Base-by-base conservation (phyloP, 495 filamentous ascomycete genomes). In the Xylaria nigripes region DNA sequence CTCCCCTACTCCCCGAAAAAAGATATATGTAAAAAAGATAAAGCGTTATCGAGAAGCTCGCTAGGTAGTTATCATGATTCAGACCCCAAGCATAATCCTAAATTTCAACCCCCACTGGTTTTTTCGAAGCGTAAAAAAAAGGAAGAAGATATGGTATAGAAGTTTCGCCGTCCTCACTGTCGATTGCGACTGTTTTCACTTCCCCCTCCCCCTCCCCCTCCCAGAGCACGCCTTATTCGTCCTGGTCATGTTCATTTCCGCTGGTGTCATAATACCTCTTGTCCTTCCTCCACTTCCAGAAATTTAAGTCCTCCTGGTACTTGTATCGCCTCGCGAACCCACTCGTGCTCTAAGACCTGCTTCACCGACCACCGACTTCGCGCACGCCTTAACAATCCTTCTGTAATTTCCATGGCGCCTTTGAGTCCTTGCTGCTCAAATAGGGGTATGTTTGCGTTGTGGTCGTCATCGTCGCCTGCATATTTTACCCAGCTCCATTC, bases 401-500 rank as follows among this genome's bases (percentile, higher is more conserved):
- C 90, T 3, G 95, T 90, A 23, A 86, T 84, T 45, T 81, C 76
- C 65, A 85, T 85, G 1, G 87, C 92, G 2, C 88, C 89, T 30
- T 80, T 78, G 24, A 92, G 74, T 18, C 77, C 84, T 34, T 67
- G 71, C 5, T 81, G 82, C 55, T 84, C 66, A 45, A 82, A 79
- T 46, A 71, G 68, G 16, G 66, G 62, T 29, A 66, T 55, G 48
- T 77, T 69, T 9, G 74, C 70, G 47, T 79, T 75, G 55, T 79
- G 73, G 43, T 75, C 67, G 22, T 84, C 88, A 30, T 90, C 86
- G 24, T 80, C 78, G 51, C 85, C 82, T 8, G 83, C 87, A 60
- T 85, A 94, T 49, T 85, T 83, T 48, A 86, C 83, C 93, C 93
- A 98, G 19, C 84, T 78, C 93, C 93, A 98, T 59, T 98, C 93